Evolutionary conservation across 2,329 filamentous ascomycete genomes (phyloP), one percentile per base, ranked within the genome.

Genomic region (Nothomitra cinnamomea): DNA sequence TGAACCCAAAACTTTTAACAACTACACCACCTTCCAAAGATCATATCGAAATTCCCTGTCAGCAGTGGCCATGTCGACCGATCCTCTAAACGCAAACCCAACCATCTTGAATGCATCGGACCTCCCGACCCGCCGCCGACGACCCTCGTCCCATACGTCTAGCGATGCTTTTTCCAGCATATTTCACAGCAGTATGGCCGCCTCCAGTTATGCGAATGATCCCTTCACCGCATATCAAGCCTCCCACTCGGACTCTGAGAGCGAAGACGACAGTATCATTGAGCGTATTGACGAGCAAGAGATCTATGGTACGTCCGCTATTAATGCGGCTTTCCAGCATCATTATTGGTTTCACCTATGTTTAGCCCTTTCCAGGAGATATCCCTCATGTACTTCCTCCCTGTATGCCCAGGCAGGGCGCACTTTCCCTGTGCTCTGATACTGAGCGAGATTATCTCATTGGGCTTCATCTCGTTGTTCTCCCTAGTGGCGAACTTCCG

Each of bases 241-340:
- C 49, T 67, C 67, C 6, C 65, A 66, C 38, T 64, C 65, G 5
- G 67, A 68, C 35, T 66, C 63, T n/a, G 67, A 67, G 49, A 71
- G 66, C 51, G 70, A 78, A 51, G 78, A 80, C 55, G 78, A 82
- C 55, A 75, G 79, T 50, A 71, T 73, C 1, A 74, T 81, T 36
- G 89, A 96, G 61, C 85, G 85, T 55, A 95, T 98, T 60, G 92
- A 98, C 64, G 87, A 94, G 66, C 92, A 95, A 67, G 92, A 98
- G 69, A 90, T 98, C 42, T 98, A 90, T 65, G 88, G 87, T 92
- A 71, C 13, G 45, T 17, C 28, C 28, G 10, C 28, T 32, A 32
- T 32, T 32, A 10, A 32, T 32, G 10, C 28, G 10, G 28, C 28
- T 32, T 10, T 32, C 28, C 4, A 32, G 28, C 28, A 32, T 32